Evolutionary conservation across 2,329 filamentous ascomycete genomes (phyloP).

Genomic region (Pseudocercospora cruenta): DNA sequence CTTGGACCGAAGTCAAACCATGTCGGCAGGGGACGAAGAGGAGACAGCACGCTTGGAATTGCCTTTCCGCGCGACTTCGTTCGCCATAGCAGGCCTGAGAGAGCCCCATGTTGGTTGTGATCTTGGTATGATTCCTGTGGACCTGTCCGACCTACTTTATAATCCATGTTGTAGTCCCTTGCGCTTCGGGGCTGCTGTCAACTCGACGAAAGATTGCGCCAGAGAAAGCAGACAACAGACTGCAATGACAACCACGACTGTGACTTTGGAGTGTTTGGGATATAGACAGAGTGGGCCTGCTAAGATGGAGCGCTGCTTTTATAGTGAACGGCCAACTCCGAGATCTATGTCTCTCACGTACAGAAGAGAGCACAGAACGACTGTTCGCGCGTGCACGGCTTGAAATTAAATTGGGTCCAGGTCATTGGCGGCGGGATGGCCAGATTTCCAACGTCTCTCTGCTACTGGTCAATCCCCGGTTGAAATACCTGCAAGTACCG

Average conservation of each 20-base stretch:
- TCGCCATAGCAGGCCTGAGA: background rate
- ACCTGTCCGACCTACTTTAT: background rate
- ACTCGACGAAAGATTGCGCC: background rate
- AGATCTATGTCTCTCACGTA: background rate
- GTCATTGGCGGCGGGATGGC: background rate
- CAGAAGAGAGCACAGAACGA: background rate
- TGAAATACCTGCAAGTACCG: background rate
- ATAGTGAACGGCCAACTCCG: background rate
- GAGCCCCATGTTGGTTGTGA: background rate
- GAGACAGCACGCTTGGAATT: background rate
- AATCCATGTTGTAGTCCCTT: background rate
- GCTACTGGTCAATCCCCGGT: background rate
- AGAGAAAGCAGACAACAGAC: background rate
- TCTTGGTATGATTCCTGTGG: background rate
- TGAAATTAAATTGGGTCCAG: background rate
- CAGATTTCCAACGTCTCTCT: background rate
- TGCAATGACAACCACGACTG: background rate
- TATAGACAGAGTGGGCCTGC: background rate
- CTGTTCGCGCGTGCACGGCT: background rate
- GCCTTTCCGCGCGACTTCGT: background rate
- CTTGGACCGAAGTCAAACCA: background rate
- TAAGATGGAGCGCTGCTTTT: background rate
- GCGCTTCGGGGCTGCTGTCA: background rate
- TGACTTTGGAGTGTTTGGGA: background rate
- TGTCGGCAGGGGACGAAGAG: background rate